A percentile compares a stretch with the other conserved stretches of the same genome.
Conservation (phyloP, 2,329 filamentous ascomycete genomes). For the Fonsecaea monophora region DNA sequence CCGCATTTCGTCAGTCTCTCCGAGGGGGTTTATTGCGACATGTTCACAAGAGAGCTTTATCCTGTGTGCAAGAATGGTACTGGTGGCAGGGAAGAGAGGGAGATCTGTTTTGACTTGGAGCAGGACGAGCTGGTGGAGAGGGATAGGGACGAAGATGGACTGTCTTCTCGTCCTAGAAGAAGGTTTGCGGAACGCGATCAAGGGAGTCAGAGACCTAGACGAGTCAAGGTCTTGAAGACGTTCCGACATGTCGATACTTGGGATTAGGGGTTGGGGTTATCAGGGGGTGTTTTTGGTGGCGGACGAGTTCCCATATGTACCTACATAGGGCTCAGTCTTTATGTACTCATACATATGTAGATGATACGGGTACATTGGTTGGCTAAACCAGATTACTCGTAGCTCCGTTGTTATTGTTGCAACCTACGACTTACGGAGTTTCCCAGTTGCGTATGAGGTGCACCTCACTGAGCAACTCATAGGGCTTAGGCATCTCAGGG, state of each 20-base stretch:
- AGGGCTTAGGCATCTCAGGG: constrained; percentile 1
- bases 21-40: constrained; percentile 10
- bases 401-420: not conserved
- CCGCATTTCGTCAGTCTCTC: constrained; percentile 16
- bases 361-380: not conserved
- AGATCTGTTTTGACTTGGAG: not conserved
- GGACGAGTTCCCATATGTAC: not conserved
- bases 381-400: not conserved
- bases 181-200: not conserved
- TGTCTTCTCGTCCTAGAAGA: not conserved
- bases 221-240: not conserved
- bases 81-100: not conserved
- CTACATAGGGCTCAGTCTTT: not conserved
- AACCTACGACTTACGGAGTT: not conserved
- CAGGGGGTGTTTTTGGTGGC: not conserved
- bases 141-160: not conserved
- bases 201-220: not conserved
- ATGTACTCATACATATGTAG: not conserved
- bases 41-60: constrained; percentile 5
- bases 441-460: not conserved
- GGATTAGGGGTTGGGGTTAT: not conserved
- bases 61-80: not conserved
- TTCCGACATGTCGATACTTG: constrained; percentile 7
- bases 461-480: not conserved
- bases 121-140: not conserved